Evolutionary conservation across 108 stramenopile genomes (phyloP), one percentile per base, ranked within the genome.

Genomic region (Nitzschia palea): DNA sequence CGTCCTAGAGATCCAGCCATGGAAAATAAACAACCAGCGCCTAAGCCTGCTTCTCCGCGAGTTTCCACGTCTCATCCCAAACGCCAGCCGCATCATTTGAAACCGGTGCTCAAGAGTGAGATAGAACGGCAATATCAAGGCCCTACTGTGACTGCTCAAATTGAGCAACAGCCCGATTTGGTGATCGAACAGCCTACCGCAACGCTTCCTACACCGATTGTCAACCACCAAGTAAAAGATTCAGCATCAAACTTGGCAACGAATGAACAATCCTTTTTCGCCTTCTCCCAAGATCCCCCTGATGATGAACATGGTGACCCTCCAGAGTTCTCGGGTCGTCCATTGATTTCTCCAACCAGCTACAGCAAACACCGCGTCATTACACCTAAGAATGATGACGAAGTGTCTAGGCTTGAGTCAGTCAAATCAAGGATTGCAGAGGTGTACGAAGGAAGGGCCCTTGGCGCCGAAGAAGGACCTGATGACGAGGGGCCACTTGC

Each of bases 271-370:
- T 22, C n/a, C n/a, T n/a, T n/a, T n/a, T n/a, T n/a, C n/a, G n/a
- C 47, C 0, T 62, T 75, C 42, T 55, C 74, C 10, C 60, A 60
- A 43, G 74, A 75, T 55, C 74, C 74, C 14, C 74, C 74, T 10
- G 74, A 75, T 67, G 59, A 75, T 27, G 66, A 62, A 8, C 55
- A 67, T 44, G 74, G 66, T 17, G 74, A 75, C 55, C 74, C 74
- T 25, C 74, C 74, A 12, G 40, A 36, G 22, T 45, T 51, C 33
- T 43, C 58, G 1, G 66, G 59, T 34, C 60, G 33, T 20, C 72
- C 72, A 14, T 18, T 65, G 22, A 9, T 50, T 23, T 65, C 72
- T 35, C 72, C 64, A 29, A 57, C 62, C 15, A 65, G 65, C 35
- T 29, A 47, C 29, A 55, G 55, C 55, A 14, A 44, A 29, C 15